Percentiles rank a stretch among this genome's conserved stretches.
Evolutionary conservation across 768 basidiomycete genomes (phyloP).

Genomic region (Lactarius tabidus): DNA sequence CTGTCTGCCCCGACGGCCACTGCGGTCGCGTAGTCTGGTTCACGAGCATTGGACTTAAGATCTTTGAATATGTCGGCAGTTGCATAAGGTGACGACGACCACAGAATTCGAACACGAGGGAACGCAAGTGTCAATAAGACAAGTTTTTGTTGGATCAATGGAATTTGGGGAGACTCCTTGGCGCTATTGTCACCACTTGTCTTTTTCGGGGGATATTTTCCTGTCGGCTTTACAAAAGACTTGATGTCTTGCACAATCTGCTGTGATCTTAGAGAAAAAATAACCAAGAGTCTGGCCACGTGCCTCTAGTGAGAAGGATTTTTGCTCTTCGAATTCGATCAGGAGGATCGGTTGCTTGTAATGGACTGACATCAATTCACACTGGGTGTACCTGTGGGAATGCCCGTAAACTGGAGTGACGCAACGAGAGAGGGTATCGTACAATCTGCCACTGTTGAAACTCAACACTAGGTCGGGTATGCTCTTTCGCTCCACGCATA

Average conservation of each 20-base stretch:
- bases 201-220: conserved; percentile 56
- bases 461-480: conserved; percentile 88
- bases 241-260: conserved; percentile 65
- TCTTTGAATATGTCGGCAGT: conserved; percentile 91
- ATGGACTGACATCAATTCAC: conserved; percentile 93
- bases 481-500: conserved; percentile 95
- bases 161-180: conserved; percentile 37
- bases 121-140: conserved; percentile 87
- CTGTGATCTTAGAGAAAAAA: background rate
- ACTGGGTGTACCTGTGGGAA: conserved; percentile 80
- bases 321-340: conserved; percentile 98
- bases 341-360: conserved; percentile 92
- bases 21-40: conserved; percentile 77
- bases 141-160: conserved; percentile 84
- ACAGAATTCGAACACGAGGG: conserved; percentile 89
- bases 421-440: conserved; percentile 31
- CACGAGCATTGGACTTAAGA: conserved; percentile 71
- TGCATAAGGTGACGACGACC: conserved; percentile 94
- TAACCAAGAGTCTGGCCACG: conserved; percentile 21
- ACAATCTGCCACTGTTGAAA: conserved; percentile 93
- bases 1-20: conserved; percentile 79
- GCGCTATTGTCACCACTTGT: conserved; percentile 32
- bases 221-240: conserved; percentile 56
- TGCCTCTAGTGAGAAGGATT: conserved; percentile 88
- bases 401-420: background rate